phyloP scores from a whole-genome alignment of 1,139 yeast species.

The Geotrichum histeridarum region DNA sequence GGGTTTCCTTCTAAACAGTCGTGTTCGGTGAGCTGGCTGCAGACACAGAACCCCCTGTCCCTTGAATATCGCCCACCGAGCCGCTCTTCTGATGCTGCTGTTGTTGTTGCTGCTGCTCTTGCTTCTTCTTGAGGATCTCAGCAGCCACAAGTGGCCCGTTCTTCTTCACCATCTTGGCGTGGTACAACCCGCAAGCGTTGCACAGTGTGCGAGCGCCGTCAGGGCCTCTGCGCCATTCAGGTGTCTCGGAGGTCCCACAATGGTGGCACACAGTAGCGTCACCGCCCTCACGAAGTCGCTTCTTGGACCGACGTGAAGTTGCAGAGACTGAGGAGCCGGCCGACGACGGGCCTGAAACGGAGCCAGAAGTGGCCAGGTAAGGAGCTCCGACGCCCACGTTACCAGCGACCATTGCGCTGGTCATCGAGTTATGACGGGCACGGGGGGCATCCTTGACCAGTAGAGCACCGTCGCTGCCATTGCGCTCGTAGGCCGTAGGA shows the following conservation, averaged over 20 bases:
- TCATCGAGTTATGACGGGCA: neutral
- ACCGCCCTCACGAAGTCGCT: slow-evolving; percentile 11
- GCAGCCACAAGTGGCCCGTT: slow-evolving; percentile 15
- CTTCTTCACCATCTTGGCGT: slow-evolving; percentile 51
- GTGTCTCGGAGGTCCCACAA: slow-evolving; percentile 79
- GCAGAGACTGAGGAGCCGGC: too few species aligned
- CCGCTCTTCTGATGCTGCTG: neutral
- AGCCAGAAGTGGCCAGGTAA: too few species aligned
- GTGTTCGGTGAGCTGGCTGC: too few species aligned
- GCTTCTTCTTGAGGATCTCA: slow-evolving; percentile 11
- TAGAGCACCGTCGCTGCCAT: neutral
- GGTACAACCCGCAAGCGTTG: slow-evolving; percentile 84
- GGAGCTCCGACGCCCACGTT: neutral
- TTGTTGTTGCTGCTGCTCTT: slow-evolving; percentile 9
- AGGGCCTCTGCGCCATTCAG: slow-evolving; percentile 92
- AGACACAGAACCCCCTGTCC: too few species aligned
- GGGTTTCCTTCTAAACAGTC: too few species aligned
- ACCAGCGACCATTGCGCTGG: neutral
- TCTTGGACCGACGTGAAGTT: slow-evolving; percentile 1
- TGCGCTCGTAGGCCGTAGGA: neutral
- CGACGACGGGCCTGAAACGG: too few species aligned
- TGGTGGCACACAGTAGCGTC: slow-evolving; percentile 46
- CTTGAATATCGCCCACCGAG: too few species aligned
- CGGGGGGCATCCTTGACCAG: neutral
- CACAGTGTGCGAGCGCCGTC: slow-evolving; percentile 82